Conservation (phyloP, 331 rosid genomes). For the Telfairia occidentalis region DNA sequence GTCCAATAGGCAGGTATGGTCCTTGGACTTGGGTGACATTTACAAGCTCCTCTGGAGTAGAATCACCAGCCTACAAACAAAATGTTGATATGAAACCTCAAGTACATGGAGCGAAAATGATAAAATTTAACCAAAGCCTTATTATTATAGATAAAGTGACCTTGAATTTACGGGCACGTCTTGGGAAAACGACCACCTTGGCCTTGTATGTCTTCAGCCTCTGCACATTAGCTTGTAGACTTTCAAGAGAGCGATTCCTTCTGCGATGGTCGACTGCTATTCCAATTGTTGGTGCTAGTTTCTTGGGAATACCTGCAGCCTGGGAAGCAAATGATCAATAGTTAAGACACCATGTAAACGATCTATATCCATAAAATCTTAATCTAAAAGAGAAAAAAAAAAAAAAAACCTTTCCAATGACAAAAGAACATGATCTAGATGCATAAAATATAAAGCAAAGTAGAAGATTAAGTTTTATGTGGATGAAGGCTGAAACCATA, state of each 20-base stretch:
- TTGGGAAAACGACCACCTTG: conserved; percentile 78
- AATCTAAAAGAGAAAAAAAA: background rate
- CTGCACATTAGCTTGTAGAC: conserved; percentile 64
- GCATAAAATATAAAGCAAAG: background rate
- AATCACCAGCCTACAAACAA: conserved; percentile 18
- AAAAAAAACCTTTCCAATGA: too few relatives aligned
- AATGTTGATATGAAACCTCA: background rate
- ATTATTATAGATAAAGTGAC: conserved; percentile 11
- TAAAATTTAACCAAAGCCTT: background rate
- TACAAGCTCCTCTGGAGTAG: conserved; percentile 22
- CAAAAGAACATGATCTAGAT: background rate
- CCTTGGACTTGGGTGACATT: conserved; percentile 29
- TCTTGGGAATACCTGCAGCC: conserved; percentile 76
- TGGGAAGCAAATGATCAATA: background rate
- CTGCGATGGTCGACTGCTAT: conserved; percentile 75
- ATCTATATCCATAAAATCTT: background rate
- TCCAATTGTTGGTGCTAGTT: conserved; percentile 72
- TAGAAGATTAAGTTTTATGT: background rate
- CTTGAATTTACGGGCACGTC: conserved; percentile 62
- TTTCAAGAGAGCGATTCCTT: conserved; percentile 54
- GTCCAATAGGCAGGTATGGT: conserved; percentile 15
- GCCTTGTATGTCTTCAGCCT: conserved; percentile 89
- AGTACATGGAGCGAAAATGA: background rate
- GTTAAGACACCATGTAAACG: background rate
- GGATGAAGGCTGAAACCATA: background rate